These are phyloP conservation scores for Pachysolen tannophilus DNA, from an alignment of 805 yeast genomes.

Conservation along the genomic window DNA sequence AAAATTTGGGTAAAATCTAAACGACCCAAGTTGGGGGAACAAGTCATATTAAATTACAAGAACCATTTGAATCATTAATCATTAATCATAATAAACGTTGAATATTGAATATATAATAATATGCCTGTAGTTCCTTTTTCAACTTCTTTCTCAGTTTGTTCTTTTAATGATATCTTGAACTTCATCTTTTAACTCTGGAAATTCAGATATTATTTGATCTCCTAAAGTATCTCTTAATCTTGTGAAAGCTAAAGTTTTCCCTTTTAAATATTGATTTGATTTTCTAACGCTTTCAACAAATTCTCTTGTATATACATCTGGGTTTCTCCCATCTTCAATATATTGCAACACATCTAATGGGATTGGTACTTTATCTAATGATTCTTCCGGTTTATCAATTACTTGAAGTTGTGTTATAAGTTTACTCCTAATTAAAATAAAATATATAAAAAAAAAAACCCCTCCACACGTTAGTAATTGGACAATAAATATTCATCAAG, in stretches of 20 bases:
- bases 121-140: too few species aligned
- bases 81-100: too few species aligned
- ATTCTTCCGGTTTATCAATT: slow-evolving; percentile 22
- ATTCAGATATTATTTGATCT: slow-evolving; percentile 61
- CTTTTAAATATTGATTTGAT: slow-evolving; percentile 80
- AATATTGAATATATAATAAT: too few species aligned
- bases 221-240: slow-evolving; percentile 59
- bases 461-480: background rate
- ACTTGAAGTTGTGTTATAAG: slow-evolving; percentile 31
- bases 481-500: slow-evolving; percentile 23
- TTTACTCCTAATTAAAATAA: slow-evolving; percentile 20
- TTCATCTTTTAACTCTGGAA: slow-evolving; percentile 60
- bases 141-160: slow-evolving; percentile 21
- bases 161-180: slow-evolving; percentile 50
- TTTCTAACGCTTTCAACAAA: slow-evolving; percentile 91
- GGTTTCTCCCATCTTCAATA: slow-evolving; percentile 94
- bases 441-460: too few species aligned
- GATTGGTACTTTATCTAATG: slow-evolving; percentile 35
- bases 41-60: too few species aligned
- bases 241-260: slow-evolving; percentile 58
- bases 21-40: too few species aligned
- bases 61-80: too few species aligned
- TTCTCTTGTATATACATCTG: slow-evolving; percentile 94
- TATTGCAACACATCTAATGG: slow-evolving; percentile 86
- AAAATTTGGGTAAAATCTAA: too few species aligned